Percentiles rank a stretch among this genome's conserved stretches.
Conservation (phyloP, 176 grass and related monocot genomes). For the Oryza meridionalis region DNA sequence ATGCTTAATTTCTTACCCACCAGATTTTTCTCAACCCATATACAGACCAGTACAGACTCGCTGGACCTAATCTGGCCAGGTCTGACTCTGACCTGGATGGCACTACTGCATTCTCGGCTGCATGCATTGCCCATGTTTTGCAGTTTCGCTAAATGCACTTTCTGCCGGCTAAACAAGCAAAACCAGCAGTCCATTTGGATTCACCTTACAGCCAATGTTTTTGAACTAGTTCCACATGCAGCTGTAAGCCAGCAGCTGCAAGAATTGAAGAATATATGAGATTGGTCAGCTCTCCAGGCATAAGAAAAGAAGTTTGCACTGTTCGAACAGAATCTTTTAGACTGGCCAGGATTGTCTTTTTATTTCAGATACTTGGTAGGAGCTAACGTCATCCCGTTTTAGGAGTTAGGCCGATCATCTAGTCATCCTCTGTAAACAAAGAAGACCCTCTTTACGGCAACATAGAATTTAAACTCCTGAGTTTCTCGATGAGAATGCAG, state of each 20-base stretch:
- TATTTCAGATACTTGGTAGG: conserved; percentile 8
- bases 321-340: conserved; percentile 8
- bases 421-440: background rate
- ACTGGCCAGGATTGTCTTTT: background rate
- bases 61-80: conserved; percentile 11
- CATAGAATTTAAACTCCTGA: background rate
- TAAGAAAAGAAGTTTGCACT: background rate
- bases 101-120: background rate
- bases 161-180: background rate
- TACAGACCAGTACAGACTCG: background rate
- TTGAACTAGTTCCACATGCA: background rate
- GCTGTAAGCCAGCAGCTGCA: conserved; percentile 7
- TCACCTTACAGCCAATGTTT: background rate
- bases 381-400: background rate
- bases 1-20: background rate
- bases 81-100: conserved; percentile 24
- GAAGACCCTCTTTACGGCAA: background rate
- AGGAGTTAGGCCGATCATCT: background rate
- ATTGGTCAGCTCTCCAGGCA: conserved; percentile 4
- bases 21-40: background rate
- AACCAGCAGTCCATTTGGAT: background rate
- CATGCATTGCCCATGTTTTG: background rate
- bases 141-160: background rate
- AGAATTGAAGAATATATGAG: background rate
- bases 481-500: conserved; percentile 14